Evolutionary conservation across 495 filamentous ascomycete genomes (phyloP).

Genomic region (Aspergillus bridgeri): DNA sequence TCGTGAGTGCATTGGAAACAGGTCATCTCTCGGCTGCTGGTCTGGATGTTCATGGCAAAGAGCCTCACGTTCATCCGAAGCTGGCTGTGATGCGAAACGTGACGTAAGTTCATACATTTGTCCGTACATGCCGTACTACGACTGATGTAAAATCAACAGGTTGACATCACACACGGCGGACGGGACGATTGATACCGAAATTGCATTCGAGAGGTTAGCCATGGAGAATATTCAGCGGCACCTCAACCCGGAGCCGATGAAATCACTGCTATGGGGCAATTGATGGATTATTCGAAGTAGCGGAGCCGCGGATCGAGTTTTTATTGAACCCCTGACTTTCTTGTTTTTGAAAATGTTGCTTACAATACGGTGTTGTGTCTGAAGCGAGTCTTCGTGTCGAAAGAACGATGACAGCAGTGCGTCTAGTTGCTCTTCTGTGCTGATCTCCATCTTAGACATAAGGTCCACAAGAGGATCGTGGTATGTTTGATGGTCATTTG

Average conservation of each 20-base stretch:
- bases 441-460: neutral
- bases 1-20: neutral
- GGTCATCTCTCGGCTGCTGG: neutral
- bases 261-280: no score
- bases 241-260: neutral
- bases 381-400: neutral
- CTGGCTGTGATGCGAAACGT: neutral
- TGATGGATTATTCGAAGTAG: no score
- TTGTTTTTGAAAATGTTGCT: neutral
- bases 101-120: neutral
- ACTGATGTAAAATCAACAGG: neutral
- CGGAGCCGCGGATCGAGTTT: no score
- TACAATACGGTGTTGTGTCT: neutral
- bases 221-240: neutral
- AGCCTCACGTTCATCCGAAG: neutral
- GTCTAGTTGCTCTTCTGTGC: neutral
- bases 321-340: no score
- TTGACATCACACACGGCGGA: neutral
- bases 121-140: no score
- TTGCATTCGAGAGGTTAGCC: neutral
- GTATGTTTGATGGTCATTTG: neutral
- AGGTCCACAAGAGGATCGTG: neutral
- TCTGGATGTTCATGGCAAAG: neutral
- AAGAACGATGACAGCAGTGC: neutral
- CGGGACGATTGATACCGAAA: neutral